Conservation (phyloP, 345 rosid genomes). For the Syzygium oleosum region DNA sequence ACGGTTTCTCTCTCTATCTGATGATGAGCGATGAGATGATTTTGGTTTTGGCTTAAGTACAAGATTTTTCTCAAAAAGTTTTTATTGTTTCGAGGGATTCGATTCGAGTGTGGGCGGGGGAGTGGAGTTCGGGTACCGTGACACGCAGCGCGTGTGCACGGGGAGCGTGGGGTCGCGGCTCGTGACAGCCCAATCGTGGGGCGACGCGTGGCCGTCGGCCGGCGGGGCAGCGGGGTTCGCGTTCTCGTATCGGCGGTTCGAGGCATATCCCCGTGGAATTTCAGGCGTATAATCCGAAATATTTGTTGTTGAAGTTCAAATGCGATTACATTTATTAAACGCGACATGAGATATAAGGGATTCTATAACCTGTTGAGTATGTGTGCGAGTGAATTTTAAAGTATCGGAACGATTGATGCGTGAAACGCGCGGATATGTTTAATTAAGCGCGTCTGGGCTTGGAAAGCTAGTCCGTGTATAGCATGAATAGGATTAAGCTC, state of each 20-base stretch:
- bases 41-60: background rate
- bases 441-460: background rate
- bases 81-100: background rate
- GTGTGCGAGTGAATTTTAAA: background rate
- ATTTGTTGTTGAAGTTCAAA: background rate
- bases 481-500: background rate
- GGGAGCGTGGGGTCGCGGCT: background rate
- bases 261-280: too few species aligned
- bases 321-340: background rate
- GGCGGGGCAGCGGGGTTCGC: too few species aligned
- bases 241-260: too few species aligned
- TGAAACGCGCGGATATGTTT: fast-evolving
- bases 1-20: background rate
- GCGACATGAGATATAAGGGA: background rate
- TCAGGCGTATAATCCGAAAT: too few species aligned
- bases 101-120: background rate
- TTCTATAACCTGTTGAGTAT: background rate
- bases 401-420: background rate
- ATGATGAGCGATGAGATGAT: background rate
- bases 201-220: background rate
- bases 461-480: background rate
- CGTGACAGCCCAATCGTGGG: background rate
- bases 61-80: background rate
- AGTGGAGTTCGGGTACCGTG: background rate
- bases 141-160: background rate